These are phyloP conservation scores for Eimeria nieschulzi DNA, from an alignment of 169 alveolate genomes.

Conservation along the genomic window DNA sequence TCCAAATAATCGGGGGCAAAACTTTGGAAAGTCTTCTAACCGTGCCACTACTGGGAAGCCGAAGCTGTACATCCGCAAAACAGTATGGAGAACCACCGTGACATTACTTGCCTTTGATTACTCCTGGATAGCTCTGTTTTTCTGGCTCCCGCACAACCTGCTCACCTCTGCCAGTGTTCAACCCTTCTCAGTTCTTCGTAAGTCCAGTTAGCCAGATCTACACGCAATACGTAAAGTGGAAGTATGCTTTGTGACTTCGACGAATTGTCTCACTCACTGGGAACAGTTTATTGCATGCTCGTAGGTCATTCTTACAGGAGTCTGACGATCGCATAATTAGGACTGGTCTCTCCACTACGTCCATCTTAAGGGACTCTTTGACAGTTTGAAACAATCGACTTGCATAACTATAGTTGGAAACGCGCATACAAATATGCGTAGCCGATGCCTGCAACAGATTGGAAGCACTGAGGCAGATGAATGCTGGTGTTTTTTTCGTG, in stretches of 20 bases:
- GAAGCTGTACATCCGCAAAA: constrained; percentile 4
- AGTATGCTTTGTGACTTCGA: neutral
- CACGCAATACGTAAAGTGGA: neutral
- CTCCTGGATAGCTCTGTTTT: neutral
- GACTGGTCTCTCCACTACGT: constrained; percentile 33
- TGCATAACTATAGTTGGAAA: constrained; percentile 12
- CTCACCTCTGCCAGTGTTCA: constrained; percentile 57
- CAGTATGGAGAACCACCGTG: neutral
- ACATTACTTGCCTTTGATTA: neutral
- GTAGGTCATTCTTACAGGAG: neutral
- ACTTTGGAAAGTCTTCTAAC: constrained; percentile 46
- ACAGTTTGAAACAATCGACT: constrained; percentile 16
- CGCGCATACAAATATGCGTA: constrained; percentile 30
- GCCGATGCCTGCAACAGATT: constrained; percentile 42
- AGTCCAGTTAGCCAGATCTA: constrained; percentile 22
- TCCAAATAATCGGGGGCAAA: constrained; percentile 38
- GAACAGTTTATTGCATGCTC: too few species aligned
- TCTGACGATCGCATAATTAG: constrained; percentile 37
- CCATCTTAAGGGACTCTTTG: constrained; percentile 8
- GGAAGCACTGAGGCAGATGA: neutral
- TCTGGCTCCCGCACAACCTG: constrained; percentile 3
- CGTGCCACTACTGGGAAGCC: constrained; percentile 63
- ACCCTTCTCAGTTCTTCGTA: constrained; percentile 30
- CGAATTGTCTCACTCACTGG: neutral
- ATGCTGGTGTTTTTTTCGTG: neutral